Evolutionary conservation across 305 asterid genomes (phyloP).

Genomic region (Fraxinus velutina): DNA sequence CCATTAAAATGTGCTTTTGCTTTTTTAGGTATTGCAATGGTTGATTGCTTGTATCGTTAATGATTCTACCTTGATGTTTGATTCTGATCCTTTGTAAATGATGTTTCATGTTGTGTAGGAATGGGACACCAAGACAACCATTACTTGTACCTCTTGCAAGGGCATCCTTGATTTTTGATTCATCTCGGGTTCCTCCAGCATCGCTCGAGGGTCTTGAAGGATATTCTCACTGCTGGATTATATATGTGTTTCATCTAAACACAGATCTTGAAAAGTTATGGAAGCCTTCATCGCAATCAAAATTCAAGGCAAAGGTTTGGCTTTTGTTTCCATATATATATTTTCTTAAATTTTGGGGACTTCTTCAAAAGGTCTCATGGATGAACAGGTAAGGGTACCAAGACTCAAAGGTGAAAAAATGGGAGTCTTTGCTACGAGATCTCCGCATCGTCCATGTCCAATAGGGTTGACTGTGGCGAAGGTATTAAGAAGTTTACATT

Average conservation of each 20-base stretch:
- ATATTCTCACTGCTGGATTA: conserved; percentile 89
- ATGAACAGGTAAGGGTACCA: conserved; percentile 80
- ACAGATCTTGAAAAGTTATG: conserved; percentile 87
- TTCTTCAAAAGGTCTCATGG: conserved; percentile 10
- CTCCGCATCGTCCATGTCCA: conserved; percentile 97
- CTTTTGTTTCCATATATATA: not conserved
- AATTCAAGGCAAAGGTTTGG: conserved; percentile 80
- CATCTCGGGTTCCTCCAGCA: conserved; percentile 69
- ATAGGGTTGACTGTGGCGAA: conserved; percentile 94
- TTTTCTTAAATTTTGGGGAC: not conserved
- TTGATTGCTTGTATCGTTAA: not conserved
- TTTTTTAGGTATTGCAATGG: not conserved
- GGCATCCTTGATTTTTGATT: conserved; percentile 67
- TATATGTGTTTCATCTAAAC: conserved; percentile 82
- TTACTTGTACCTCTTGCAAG: conserved; percentile 88
- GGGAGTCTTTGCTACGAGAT: conserved; percentile 92
- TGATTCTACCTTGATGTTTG: not conserved
- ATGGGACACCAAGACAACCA: conserved; percentile 97
- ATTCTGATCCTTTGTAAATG: not conserved
- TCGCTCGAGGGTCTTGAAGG: conserved; percentile 85
- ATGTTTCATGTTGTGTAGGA: conserved; percentile 39
- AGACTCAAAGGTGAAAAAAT: conserved; percentile 71
- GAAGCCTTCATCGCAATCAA: conserved; percentile 77
- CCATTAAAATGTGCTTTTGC: not conserved
- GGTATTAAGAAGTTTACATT: conserved; percentile 41